Percentiles rank a stretch among this genome's conserved stretches.
Conservation (phyloP, 164 flowering plant species). For the Annona cherimola region DNA sequence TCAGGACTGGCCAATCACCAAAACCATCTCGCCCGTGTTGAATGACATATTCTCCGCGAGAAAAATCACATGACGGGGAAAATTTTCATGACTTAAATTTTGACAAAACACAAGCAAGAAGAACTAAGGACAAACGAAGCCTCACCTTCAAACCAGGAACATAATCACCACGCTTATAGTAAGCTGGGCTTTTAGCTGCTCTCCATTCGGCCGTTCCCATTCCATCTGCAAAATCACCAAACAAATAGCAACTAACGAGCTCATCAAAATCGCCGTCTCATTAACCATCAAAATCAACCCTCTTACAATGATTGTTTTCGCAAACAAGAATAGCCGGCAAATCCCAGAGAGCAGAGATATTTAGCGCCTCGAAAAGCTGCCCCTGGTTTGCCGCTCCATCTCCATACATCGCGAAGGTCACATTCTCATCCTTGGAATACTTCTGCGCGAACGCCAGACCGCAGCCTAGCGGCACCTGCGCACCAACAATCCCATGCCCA, state of each 20-base stretch:
- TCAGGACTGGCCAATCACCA: too few species aligned
- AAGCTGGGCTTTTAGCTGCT: slow-evolving; percentile 91
- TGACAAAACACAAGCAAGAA: not conserved
- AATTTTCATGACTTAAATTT: not conserved
- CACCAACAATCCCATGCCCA: slow-evolving; percentile 97
- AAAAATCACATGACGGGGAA: not conserved
- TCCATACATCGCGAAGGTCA: slow-evolving; percentile 78
- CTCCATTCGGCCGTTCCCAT: slow-evolving; percentile 99
- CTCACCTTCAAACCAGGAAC: slow-evolving; percentile 95
- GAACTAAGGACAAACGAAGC: not conserved
- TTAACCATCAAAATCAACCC: not conserved
- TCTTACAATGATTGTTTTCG: slow-evolving; percentile 91
- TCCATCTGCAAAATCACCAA: slow-evolving; percentile 55
- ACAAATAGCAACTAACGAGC: not conserved
- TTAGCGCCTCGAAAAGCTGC: slow-evolving; percentile 93
- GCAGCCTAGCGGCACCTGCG: slow-evolving; percentile 84
- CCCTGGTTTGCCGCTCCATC: slow-evolving; percentile 99
- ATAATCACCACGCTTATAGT: slow-evolving; percentile 96
- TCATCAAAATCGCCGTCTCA: not conserved
- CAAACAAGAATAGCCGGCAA: slow-evolving; percentile 93
- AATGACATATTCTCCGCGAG: not conserved
- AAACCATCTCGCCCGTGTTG: not conserved
- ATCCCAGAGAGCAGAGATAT: slow-evolving; percentile 91
- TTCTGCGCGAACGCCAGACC: slow-evolving; percentile 90
- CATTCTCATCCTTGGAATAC: slow-evolving; percentile 69